Evolutionary conservation across 208 protist species (phyloP), one percentile per base, ranked within the genome.

Genomic region (Leptomonas pyrrhocoris): DNA sequence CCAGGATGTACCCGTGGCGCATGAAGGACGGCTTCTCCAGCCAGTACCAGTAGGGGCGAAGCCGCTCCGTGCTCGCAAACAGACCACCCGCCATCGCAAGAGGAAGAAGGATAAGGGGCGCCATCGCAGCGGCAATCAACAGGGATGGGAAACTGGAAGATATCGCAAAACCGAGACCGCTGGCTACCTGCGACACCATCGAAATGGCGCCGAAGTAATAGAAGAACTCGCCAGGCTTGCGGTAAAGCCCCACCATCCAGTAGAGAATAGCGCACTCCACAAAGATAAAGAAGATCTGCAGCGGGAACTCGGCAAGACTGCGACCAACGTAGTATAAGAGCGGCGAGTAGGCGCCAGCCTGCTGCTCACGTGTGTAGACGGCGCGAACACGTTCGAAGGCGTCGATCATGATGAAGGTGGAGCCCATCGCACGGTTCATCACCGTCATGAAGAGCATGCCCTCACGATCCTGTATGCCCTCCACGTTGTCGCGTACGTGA

Each of bases 21-120:
- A 92, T 74, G 71, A 88, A 87, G 21, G 84, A 90, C 12, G 64
- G 79, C 62, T 92, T 91, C 70, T 94, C 81, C 36, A 94, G 27
- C 79, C 81, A 90, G 68, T 90, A 89, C 82, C 86, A 94, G 76
- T 94, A 91, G 34, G 85, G 86, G 4, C 80, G 80, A 42, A 94
- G 69, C 28, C 84, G 80, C 28, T 74, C 63, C 25, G 84, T 88
- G 66, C 63, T 90, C 23, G 86, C 89, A 31, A 86, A 80, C 43
- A 94, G 69, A 43, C 89, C 89, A 51, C 84, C 84, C 5, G 73
- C 85, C 31, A 92, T 51, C 15, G 72, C 42, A 55, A 94, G 73
- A 7, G 89, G 89, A 27, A 94, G 43, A 30, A 92, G 30, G 42
- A 92, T 77, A 9, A 90, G 61, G 11, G 89, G 86, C 25, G 80